These are phyloP conservation scores for Neurospora sp. DNA, from an alignment of 495 filamentous ascomycete genomes.

Conservation along the genomic window DNA sequence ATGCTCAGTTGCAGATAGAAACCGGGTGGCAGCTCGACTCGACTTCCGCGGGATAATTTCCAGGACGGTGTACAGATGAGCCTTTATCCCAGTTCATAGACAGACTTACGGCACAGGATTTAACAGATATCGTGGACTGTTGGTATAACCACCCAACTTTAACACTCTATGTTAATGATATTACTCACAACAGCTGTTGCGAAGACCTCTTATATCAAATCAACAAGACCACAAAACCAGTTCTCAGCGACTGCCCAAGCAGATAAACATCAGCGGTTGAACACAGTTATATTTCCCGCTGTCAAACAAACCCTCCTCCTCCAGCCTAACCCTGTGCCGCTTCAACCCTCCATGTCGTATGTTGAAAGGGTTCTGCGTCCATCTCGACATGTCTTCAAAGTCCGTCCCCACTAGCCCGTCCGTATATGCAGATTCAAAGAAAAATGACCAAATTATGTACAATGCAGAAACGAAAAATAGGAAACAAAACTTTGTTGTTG, in stretches of 20 bases:
- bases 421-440: conserved; percentile 4
- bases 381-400: background rate
- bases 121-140: background rate
- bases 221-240: background rate
- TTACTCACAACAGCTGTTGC: background rate
- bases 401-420: background rate
- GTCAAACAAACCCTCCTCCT: background rate
- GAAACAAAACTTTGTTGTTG: background rate
- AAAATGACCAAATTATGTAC: conserved; percentile 5
- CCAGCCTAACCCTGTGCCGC: background rate
- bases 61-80: background rate
- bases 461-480: background rate
- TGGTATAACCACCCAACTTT: background rate
- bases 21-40: background rate
- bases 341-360: background rate
- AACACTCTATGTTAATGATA: background rate
- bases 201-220: background rate
- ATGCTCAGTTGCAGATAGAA: background rate
- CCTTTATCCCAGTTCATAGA: background rate
- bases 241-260: background rate
- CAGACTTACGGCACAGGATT: background rate
- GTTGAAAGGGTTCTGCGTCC: background rate
- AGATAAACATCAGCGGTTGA: background rate
- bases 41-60: background rate
- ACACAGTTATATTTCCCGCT: background rate